phyloP scores from a whole-genome alignment of 2,329 filamentous ascomycete species.

The Botrytis fabae region DNA sequence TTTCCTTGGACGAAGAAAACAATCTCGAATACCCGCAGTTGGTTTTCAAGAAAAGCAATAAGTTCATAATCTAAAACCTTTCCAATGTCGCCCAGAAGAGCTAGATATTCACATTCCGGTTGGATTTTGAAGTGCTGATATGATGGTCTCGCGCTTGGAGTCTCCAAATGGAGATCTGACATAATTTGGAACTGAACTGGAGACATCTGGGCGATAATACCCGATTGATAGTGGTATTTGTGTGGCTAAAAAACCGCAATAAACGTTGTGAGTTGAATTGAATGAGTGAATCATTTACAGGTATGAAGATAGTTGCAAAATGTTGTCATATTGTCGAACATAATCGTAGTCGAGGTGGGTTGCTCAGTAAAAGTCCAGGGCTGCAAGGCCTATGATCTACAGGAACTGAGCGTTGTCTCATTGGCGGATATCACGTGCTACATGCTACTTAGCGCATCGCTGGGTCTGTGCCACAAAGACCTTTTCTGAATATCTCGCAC shows the following conservation, averaged over 20 bases:
- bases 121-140: conserved; percentile 26
- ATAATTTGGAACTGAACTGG: conserved; percentile 25
- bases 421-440: not conserved
- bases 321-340: not conserved
- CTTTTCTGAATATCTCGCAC: not conserved
- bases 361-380: not conserved
- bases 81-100: conserved; percentile 26
- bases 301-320: not conserved
- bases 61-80: conserved; percentile 16
- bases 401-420: not conserved
- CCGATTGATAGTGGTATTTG: not conserved
- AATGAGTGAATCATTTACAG: not conserved
- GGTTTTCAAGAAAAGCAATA: conserved; percentile 19
- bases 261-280: not conserved
- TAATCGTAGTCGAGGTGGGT: not conserved
- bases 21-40: not conserved
- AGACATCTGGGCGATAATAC: conserved; percentile 19
- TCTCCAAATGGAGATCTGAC: conserved; percentile 29
- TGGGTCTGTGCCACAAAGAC: not conserved
- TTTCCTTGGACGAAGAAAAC: conserved; percentile 19
- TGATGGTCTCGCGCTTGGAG: conserved; percentile 24
- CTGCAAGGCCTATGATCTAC: not conserved
- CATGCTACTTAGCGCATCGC: not conserved
- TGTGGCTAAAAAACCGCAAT: not conserved
- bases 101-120: conserved; percentile 24